Evolutionary conservation across 2,329 filamentous ascomycete species (phyloP).

Genomic region (Xylariaceae sp.): DNA sequence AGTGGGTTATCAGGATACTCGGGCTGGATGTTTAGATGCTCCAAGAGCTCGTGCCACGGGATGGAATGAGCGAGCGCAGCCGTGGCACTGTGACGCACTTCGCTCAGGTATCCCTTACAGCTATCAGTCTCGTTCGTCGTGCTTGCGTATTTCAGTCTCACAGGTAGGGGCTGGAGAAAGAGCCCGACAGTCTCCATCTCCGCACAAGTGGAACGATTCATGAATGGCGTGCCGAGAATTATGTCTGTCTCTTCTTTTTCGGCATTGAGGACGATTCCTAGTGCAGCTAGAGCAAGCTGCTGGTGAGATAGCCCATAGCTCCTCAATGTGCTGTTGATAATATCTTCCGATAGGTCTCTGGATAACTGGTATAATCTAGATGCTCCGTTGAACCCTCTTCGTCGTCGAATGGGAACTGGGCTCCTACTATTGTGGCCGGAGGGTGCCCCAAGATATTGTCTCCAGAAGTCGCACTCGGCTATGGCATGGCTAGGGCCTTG

Average conservation of each 20-base stretch:
- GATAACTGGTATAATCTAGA: not conserved
- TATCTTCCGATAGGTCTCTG: too few relatives aligned
- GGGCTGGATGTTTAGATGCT: not conserved
- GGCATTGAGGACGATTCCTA: not conserved
- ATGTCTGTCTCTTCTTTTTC: not conserved
- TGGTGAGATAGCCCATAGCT: not conserved
- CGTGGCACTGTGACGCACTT: not conserved
- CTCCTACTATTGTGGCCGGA: too few relatives aligned
- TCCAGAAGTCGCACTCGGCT: too few relatives aligned
- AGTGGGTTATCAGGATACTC: not conserved
- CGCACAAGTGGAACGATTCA: not conserved
- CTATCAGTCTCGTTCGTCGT: not conserved
- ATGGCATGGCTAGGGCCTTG: too few relatives aligned
- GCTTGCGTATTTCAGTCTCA: constrained; percentile 1
- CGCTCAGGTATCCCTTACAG: not conserved
- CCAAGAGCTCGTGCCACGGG: not conserved
- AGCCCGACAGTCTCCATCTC: constrained; percentile 3
- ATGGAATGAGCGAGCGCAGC: not conserved
- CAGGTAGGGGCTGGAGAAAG: constrained; percentile 4
- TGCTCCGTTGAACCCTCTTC: not conserved
- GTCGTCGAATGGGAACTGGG: not conserved
- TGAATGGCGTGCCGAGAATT: constrained; percentile 1
- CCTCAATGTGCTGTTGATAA: not conserved
- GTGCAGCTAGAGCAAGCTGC: not conserved
- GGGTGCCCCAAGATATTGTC: too few relatives aligned